phyloP scores from a whole-genome alignment of 139 green algal species.

The Closterium sp. region DNA sequence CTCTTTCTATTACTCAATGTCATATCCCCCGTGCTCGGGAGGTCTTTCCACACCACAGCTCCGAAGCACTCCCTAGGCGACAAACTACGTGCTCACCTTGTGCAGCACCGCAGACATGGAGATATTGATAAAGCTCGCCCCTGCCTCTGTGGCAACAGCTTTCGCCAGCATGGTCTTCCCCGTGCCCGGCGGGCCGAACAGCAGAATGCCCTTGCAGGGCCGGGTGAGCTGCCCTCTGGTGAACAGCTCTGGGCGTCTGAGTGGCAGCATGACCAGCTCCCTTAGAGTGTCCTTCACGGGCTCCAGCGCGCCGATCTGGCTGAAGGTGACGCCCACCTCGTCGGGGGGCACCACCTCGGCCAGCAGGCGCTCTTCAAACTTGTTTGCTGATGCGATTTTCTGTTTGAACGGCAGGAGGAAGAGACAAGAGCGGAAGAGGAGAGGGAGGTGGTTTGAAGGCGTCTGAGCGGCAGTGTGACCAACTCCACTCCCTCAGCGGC shows the following conservation, averaged over 20 bases:
- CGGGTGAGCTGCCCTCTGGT: slow-evolving; percentile 60
- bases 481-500: slow-evolving; percentile 64
- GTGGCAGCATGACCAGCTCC: slow-evolving; percentile 73
- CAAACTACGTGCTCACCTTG: slow-evolving; percentile 48
- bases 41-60: neutral
- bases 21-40: neutral
- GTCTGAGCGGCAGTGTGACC: slow-evolving; percentile 68
- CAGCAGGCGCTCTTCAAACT: slow-evolving; percentile 67
- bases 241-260: slow-evolving; percentile 75
- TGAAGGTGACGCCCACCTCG: slow-evolving; percentile 57
- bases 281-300: slow-evolving; percentile 58
- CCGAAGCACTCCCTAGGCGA: neutral
- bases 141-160: slow-evolving; percentile 51
- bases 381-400: slow-evolving; percentile 55
- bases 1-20: neutral
- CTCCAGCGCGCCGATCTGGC: slow-evolving; percentile 63
- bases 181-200: slow-evolving; percentile 52
- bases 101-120: slow-evolving; percentile 61
- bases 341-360: slow-evolving; percentile 60
- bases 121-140: slow-evolving; percentile 71
- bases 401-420: neutral
- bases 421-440: too few species aligned
- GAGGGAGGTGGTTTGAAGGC: neutral
- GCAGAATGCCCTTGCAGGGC: slow-evolving; percentile 30
- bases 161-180: slow-evolving; percentile 58